phyloP scores from a whole-genome alignment of 1,284 basidiomycete genomes.

The Sphaerobolus stellatus region DNA sequence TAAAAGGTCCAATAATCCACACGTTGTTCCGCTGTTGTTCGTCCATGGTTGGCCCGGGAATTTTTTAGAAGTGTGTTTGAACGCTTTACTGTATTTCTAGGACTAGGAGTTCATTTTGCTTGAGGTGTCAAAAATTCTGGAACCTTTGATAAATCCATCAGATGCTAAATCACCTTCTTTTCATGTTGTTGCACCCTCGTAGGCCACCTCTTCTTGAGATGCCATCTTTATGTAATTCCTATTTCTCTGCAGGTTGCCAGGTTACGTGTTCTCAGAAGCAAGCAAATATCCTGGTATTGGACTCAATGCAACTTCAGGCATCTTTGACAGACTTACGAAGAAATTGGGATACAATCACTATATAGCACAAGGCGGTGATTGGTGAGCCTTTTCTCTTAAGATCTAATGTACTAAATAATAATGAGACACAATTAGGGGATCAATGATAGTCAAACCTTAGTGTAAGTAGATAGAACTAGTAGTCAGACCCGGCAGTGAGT shows the following conservation, averaged over 20 bases:
- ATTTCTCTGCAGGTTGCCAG: slow-evolving; percentile 14
- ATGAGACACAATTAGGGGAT: slow-evolving; percentile 12
- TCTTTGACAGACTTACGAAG: slow-evolving; percentile 20
- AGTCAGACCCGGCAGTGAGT: no score
- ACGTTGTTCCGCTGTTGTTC: slow-evolving; percentile 6
- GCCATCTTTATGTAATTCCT: no score
- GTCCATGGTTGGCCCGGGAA: slow-evolving; percentile 7
- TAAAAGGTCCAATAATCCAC: slow-evolving; percentile 4
- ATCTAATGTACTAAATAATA: background rate
- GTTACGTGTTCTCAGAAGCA: slow-evolving; percentile 18
- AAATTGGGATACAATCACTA: slow-evolving; percentile 19
- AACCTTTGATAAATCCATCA: slow-evolving; percentile 16
- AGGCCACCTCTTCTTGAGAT: background rate
- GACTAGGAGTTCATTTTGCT: background rate
- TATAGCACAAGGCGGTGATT: slow-evolving; percentile 21
- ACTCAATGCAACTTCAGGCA: slow-evolving; percentile 10
- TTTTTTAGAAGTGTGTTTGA: slow-evolving; percentile 9
- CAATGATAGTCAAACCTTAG: slow-evolving; percentile 15
- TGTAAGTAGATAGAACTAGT: no score
- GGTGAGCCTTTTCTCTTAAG: slow-evolving; percentile 8
- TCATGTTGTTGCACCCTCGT: slow-evolving; percentile 21
- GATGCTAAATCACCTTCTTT: slow-evolving; percentile 19
- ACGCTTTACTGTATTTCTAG: background rate
- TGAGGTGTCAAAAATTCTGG: slow-evolving; percentile 19
- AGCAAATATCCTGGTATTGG: slow-evolving; percentile 15